Percentiles rank a stretch among this genome's conserved stretches.
Evolutionary conservation across 257 asterid species (phyloP).

Genomic region (Nicotiana obtusifolia): DNA sequence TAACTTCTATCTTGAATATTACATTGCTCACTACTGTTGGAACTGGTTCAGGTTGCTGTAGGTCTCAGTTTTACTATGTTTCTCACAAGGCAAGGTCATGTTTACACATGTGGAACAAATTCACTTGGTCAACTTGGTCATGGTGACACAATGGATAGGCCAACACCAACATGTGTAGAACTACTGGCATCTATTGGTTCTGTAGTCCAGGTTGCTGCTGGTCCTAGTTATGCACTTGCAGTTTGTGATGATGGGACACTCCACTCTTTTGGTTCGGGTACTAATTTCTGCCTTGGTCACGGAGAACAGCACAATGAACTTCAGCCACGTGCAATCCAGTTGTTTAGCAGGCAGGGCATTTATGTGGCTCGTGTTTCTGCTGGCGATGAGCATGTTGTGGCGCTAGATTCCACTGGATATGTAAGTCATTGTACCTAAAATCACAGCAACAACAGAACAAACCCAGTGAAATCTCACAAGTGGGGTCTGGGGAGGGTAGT

Average conservation of each 20-base stretch:
- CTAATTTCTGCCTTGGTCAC: conserved; percentile 82
- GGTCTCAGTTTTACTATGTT: conserved; percentile 82
- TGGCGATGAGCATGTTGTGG: conserved; percentile 85
- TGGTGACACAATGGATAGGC: conserved; percentile 59
- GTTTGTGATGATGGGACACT: conserved; percentile 62
- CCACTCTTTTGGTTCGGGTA: conserved; percentile 74
- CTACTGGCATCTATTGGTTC: conserved; percentile 28
- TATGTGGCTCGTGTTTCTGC: conserved; percentile 67
- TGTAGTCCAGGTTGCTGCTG: conserved; percentile 61
- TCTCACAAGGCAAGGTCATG: conserved; percentile 64
- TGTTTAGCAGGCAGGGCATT: conserved; percentile 57
- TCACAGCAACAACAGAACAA: background rate
- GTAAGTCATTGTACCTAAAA: conserved; percentile 29
- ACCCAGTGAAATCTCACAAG: too few relatives aligned
- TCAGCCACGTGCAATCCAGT: conserved; percentile 54
- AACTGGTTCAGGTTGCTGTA: conserved; percentile 61
- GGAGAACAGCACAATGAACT: conserved; percentile 80
- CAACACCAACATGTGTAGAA: conserved; percentile 57
- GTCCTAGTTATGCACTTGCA: conserved; percentile 69
- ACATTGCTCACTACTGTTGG: conserved; percentile 6
- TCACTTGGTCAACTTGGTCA: conserved; percentile 83
- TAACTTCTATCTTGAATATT: background rate
- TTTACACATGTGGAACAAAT: conserved; percentile 71
- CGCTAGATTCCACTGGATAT: conserved; percentile 76
- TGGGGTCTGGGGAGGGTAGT: too few relatives aligned